phyloP scores from a whole-genome alignment of 1,284 basidiomycete genomes.

The Ganoderma multipileum region DNA sequence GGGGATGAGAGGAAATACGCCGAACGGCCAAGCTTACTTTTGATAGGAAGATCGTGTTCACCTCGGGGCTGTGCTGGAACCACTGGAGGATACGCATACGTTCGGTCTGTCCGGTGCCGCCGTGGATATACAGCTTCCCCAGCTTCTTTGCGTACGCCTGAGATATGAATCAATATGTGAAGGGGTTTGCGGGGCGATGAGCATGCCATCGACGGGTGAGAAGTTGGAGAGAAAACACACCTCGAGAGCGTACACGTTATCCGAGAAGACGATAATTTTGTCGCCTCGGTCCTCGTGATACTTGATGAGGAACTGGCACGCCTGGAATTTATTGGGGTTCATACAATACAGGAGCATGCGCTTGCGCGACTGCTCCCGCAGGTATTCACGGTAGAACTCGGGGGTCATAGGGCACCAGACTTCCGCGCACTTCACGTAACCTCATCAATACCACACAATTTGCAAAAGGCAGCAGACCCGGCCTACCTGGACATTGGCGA shows the following conservation, averaged over 20 bases:
- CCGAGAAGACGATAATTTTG: conserved; percentile 99
- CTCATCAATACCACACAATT: conserved; percentile 1
- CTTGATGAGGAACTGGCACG: conserved; percentile 98
- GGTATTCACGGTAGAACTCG: conserved; percentile 99
- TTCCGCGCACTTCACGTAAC: conserved; percentile 83
- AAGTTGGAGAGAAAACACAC: conserved; percentile 45
- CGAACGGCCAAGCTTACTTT: conserved; percentile 62
- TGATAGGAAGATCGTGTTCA: conserved; percentile 99
- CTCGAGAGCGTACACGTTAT: conserved; percentile 97
- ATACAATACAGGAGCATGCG: conserved; percentile 98
- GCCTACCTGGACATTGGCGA: conserved; percentile 97
- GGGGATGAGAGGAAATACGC: background rate
- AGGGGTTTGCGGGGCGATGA: background rate
- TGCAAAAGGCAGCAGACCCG: background rate
- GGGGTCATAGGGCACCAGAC: conserved; percentile 99
- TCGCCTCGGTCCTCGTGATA: conserved; percentile 98
- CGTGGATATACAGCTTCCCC: conserved; percentile 95
- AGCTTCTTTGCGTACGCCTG: conserved; percentile 96
- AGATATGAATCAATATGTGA: background rate
- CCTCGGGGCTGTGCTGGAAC: conserved; percentile 95
- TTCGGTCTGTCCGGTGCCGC: conserved; percentile 94
- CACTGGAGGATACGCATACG: conserved; percentile 94
- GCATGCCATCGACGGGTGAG: background rate
- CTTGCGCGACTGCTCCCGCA: conserved; percentile 91
- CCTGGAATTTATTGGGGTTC: conserved; percentile 99